Evolutionary conservation across 1,139 yeast genomes (phyloP).

Genomic region (Yamadazyma triangularis): DNA sequence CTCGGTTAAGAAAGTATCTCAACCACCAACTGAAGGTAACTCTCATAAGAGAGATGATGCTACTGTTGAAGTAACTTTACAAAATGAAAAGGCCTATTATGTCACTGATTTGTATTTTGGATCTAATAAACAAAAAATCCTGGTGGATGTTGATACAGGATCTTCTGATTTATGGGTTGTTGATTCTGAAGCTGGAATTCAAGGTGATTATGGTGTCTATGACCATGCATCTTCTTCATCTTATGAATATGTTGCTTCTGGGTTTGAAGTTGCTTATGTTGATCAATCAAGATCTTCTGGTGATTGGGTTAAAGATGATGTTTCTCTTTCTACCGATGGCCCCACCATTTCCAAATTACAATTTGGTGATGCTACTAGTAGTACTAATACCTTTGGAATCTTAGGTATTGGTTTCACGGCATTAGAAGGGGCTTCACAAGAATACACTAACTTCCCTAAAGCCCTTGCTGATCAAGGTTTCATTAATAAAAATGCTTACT

Average conservation of each 20-base stretch:
- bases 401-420: constrained; percentile 44
- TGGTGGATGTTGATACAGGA: constrained; percentile 42
- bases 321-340: constrained; percentile 14
- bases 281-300: constrained; percentile 63
- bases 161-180: constrained; percentile 44
- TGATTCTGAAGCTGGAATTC: constrained; percentile 8
- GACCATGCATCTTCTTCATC: constrained; percentile 14
- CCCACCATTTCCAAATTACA: constrained; percentile 4
- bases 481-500: constrained; percentile 26
- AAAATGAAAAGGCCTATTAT: constrained; percentile 44
- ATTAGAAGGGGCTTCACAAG: constrained; percentile 7
- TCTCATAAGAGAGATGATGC: constrained; percentile 3
- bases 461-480: constrained; percentile 22
- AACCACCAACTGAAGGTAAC: not conserved
- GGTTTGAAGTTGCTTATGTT: constrained; percentile 48
- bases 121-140: constrained; percentile 23
- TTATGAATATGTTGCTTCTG: constrained; percentile 29
- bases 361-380: constrained; percentile 6
- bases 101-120: constrained; percentile 39
- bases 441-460: constrained; percentile 24
- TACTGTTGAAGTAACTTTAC: constrained; percentile 26
- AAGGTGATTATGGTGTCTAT: constrained; percentile 9
- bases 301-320: constrained; percentile 48
- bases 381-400: constrained; percentile 26
- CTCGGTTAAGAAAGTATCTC: constrained; percentile 3